Evolutionary conservation across 2,329 filamentous ascomycete species (phyloP).

Genomic region (Alternaria gaisen): DNA sequence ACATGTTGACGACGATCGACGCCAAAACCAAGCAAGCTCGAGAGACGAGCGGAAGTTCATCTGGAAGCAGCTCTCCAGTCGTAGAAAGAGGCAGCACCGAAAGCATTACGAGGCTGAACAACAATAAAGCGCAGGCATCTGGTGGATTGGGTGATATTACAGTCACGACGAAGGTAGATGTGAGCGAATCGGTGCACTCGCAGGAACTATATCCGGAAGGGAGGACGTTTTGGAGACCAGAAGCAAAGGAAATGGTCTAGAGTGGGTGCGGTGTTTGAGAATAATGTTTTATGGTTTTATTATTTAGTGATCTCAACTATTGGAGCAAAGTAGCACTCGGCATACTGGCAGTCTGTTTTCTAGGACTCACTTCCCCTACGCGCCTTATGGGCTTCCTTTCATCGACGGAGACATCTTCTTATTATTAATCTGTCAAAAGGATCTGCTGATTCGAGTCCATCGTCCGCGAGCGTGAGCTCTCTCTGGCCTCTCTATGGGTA

Average conservation of each 20-base stretch:
- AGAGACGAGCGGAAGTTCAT: constrained; percentile 7
- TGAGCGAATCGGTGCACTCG: constrained; percentile 14
- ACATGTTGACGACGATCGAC: constrained; percentile 23
- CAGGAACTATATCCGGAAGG: neutral
- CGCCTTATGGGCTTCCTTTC: too few relatives aligned
- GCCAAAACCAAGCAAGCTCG: neutral
- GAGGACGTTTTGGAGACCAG: neutral
- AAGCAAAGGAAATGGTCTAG: constrained; percentile 12
- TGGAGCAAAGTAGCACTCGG: too few relatives aligned
- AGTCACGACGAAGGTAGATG: constrained; percentile 24
- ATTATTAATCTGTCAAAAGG: too few relatives aligned
- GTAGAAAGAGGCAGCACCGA: constrained; percentile 10
- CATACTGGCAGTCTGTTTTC: too few relatives aligned
- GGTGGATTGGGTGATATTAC: constrained; percentile 8
- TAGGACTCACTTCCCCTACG: too few relatives aligned
- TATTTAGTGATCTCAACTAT: neutral
- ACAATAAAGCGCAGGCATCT: neutral
- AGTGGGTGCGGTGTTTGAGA: neutral
- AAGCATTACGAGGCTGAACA: constrained; percentile 6
- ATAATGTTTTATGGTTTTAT: neutral
- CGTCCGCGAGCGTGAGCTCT: too few relatives aligned
- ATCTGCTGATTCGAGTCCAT: too few relatives aligned
- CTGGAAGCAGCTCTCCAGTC: neutral
- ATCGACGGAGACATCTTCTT: too few relatives aligned
- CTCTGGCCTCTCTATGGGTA: neutral